Base-by-base conservation (phyloP, 805 yeast genomes). In the Starmerella vitae region DNA sequence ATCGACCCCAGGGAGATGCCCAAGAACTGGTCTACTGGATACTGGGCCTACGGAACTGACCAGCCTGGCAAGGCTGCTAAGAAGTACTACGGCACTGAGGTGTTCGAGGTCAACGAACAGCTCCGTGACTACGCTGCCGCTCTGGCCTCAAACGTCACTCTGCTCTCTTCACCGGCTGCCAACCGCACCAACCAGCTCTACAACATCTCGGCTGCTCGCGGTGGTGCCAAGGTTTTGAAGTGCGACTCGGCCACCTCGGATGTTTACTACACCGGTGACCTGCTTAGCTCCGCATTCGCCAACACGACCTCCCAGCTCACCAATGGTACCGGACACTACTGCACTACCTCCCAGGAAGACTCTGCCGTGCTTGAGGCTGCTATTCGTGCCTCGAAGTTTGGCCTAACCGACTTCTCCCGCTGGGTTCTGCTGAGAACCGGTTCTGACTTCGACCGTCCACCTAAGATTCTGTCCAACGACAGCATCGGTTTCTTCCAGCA, bases 311-410 rank as follows among this genome's bases (percentile, higher is more conserved):
- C 48, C 13, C 47, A 72, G 45, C 55, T 74, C 54, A 68, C 79
- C 47, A 75, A 76, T 51, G 75, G 74, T 39, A 64, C 75, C 28
- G 78, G 72, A 20, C 59, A 57, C 12, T 75, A 73, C 62, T 72
- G 78, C 55, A 54, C 74, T 31, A 68, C 78, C 33, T 78, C 76
- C 39, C 79, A 74, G 56, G 82, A 76, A 56, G 82, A 76, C 53
- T 71, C 73, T 53, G 81, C 81, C 14, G 62, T 76, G 13, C 65
- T 75, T 51, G 79, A 74, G 55, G 71, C 73, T 7, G 56, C 75
- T 41, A 49, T 71, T 34, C 68, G 82, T 61, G 65, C 68, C 51
- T 70, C 70, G 44, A 61, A 60, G 43, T 63, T 61, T 47, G 78
- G 76, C 8, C 62, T 73, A 43, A 72, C 70, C 37, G 78, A 73